Evolutionary conservation across 2,329 filamentous ascomycete genomes (phyloP).

Genomic region (Sclerotinia glacialis): DNA sequence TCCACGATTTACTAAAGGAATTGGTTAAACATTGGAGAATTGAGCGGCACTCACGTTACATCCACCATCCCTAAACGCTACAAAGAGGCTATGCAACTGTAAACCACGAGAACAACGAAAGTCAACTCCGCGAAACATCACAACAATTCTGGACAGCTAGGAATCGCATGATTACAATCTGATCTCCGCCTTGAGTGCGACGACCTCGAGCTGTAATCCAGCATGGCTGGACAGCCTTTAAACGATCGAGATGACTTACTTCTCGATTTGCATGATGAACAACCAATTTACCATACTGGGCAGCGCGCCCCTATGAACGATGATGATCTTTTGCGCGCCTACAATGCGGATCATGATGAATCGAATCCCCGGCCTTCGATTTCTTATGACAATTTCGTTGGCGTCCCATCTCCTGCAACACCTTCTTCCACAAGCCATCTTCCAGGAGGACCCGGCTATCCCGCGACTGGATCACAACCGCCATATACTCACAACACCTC

Average conservation of each 20-base stretch:
- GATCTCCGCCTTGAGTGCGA: conserved; percentile 33
- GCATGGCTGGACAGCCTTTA: conserved; percentile 61
- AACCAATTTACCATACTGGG: conserved; percentile 70
- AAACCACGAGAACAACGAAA: background rate
- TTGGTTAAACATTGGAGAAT: conserved; percentile 4
- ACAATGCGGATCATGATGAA: conserved; percentile 60
- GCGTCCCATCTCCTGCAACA: conserved; percentile 55
- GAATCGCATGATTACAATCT: conserved; percentile 28
- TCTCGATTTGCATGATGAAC: conserved; percentile 70
- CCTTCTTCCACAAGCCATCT: conserved; percentile 45
- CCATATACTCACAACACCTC: conserved; percentile 31
- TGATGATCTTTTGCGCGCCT: conserved; percentile 73
- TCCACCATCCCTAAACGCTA: conserved; percentile 9
- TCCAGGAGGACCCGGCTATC: conserved; percentile 38
- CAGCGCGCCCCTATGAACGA: conserved; percentile 77
- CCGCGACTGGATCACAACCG: conserved; percentile 26
- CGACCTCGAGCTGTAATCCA: conserved; percentile 38
- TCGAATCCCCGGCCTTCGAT: conserved; percentile 73
- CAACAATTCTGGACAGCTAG: background rate
- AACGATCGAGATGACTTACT: conserved; percentile 56
- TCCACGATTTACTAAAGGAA: background rate
- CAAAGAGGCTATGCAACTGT: conserved; percentile 29
- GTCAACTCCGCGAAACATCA: background rate
- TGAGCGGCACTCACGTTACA: conserved; percentile 5
- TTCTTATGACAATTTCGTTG: conserved; percentile 94